Base-by-base conservation (phyloP, 140 eudicot species). In the Erigeron philadelphicus region DNA sequence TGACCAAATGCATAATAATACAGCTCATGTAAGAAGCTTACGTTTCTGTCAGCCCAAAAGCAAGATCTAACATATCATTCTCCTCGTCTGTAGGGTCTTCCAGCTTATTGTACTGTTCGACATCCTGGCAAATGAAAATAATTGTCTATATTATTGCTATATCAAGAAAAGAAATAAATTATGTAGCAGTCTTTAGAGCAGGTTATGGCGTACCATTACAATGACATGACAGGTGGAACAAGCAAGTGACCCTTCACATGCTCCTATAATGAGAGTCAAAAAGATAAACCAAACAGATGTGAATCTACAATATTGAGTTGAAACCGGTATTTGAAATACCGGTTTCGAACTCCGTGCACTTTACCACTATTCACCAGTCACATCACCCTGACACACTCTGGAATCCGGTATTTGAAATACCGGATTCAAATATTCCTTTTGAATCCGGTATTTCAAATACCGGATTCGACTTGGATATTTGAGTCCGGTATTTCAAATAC, bases 21-120 rank as follows among this genome's bases (percentile, higher is more conserved):
- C 43, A 21, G 50, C 12, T 2, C 9, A 13, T 60, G 46, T 40
- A 35, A 60, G 46, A 61, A 31, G 56, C 16, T 50, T 71, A 90
- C 97, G 89, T 85, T 70, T 90, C 95, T 52, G 95, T 85, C 72
- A 90, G 89, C 74, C 96, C 97, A 75, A 88, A 91, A 45, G 97
- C 97, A 49, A 91, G 97, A 75, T 91, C 97, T 59, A 91, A 71
- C 97, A 91, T 91, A 82, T 91, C 97, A 68, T 88, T 91, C 71
- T 91, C 97, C 85, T 91, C 97, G 59, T 91, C 91, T 8, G 89
- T 83, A 64, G 95, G 95, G 31, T 84, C 95, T 40, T 84, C 87
- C 66, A 90, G 84, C 79, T 82, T 90, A 78, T 88, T 90, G 78
- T 85, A 90, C 25, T 85, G 74, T 64, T 64, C 68, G 38, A 64